Base-by-base conservation (phyloP, 108 stramenopile species). In the Cyclotella sp. region DNA sequence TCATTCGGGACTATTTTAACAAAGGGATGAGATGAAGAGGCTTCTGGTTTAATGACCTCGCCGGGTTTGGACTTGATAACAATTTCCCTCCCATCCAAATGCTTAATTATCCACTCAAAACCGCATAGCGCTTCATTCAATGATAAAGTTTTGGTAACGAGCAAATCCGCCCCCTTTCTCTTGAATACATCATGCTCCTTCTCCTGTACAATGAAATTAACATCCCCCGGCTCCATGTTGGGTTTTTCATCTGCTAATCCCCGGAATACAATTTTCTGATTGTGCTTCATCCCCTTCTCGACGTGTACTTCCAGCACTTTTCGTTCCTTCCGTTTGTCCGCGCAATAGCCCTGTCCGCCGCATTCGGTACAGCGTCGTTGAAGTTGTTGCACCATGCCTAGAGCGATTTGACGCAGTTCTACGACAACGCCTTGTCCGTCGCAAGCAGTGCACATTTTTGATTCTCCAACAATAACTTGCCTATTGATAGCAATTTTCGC, bases 161-260 rank as follows among this genome's bases (percentile, higher is more conserved):
- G 60, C 45, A 99, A 81, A 84, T 99, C 99, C 16, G 95, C 94
- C 34, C 98, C 98, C 88, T 99, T 99, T 55, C 99, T 84, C 81
- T 97, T 98, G 90, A 99, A 99, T 7, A 91, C 26, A 0, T 91
- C 85, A 73, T 99, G 98, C 43, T 97, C 95, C 88, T 98, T 98
- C 79, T 98, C 96, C 86, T 99, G 96, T 43, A 99, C 85, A 58
- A 98, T 89, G 79, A 99, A 98, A 80, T 99, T 91, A 73, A 99
- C 84, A 86, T 99, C 93, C 19, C 98, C 99, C 13, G 98, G 84
- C 68, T 97, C 91, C 74, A 93, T 87, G 59, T 97, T 98, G 54
- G 98, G 99, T 63, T 95, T 91, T 78, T 98, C 98, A 78, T 98
- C 96, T 15, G 96, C 98, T 89, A 97, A 95, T 41, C 96, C 97